A percentile compares a stretch with the other conserved stretches of the same genome.
phyloP scores from a whole-genome alignment of 371 early-diverging fungal species.

The Actinomortierella ambigua region DNA sequence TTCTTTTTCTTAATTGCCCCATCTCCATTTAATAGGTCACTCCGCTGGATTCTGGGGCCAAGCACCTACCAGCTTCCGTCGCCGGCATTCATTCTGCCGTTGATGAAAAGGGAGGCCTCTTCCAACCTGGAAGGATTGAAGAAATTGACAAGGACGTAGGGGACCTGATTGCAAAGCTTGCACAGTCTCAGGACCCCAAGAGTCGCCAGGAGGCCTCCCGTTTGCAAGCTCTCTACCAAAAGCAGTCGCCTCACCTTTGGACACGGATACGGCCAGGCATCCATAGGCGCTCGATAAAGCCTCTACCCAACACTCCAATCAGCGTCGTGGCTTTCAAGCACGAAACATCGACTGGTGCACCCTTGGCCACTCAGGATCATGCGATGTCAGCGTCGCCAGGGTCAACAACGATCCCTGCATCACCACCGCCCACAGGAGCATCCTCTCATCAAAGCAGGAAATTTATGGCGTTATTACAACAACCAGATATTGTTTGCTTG shows the following conservation, averaged over 20 bases:
- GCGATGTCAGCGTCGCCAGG: not conserved
- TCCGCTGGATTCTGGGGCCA: not conserved
- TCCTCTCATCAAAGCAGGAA: not conserved
- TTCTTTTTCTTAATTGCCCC: not conserved
- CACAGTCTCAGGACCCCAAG: constrained; percentile 4
- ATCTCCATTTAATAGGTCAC: not conserved
- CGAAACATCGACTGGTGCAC: not conserved
- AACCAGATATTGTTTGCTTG: constrained; percentile 24
- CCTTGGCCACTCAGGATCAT: no score
- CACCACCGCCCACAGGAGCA: not conserved
- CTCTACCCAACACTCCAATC: constrained; percentile 17
- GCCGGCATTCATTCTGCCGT: constrained; percentile 19
- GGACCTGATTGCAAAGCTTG: constrained; percentile 15
- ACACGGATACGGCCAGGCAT: constrained; percentile 16
- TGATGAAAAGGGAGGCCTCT: constrained; percentile 4
- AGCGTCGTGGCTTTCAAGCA: constrained; percentile 12
- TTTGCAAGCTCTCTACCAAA: constrained; percentile 14
- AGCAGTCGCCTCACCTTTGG: constrained; percentile 32
- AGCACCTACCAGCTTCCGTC: constrained; percentile 23
- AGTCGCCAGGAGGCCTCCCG: constrained; percentile 18
- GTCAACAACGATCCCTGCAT: not conserved
- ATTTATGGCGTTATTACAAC: constrained; percentile 10
- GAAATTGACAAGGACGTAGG: constrained; percentile 17
- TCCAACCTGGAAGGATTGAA: constrained; percentile 24
- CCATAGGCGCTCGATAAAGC: not conserved